A percentile compares a stretch with the other conserved stretches of the same genome.
These are phyloP conservation scores for Lachnellula hyalina DNA, from an alignment of 2,329 filamentous ascomycete genomes.

Conservation along the genomic window DNA sequence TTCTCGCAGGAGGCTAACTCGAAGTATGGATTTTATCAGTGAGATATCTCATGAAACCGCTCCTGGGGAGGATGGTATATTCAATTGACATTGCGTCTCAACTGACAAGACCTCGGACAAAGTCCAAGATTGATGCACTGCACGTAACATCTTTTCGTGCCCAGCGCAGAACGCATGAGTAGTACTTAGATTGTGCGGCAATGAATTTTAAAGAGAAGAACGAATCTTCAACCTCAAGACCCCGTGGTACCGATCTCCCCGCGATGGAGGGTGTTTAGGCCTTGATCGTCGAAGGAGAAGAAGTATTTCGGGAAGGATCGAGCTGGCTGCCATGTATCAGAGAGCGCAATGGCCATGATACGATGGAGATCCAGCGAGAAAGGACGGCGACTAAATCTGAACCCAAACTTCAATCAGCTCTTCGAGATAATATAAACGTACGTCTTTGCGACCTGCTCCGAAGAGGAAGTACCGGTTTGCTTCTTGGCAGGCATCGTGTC, in stretches of 20 bases:
- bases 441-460: constrained; percentile 17
- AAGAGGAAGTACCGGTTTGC: constrained; percentile 20
- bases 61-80: constrained; percentile 18
- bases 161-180: constrained; percentile 12
- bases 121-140: constrained; percentile 43
- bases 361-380: constrained; percentile 61
- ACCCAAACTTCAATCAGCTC: constrained; percentile 26
- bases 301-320: constrained; percentile 65
- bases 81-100: constrained; percentile 48
- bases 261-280: constrained; percentile 44
- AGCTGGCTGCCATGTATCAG: constrained; percentile 60
- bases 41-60: constrained; percentile 41
- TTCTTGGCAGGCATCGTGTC: constrained; percentile 44
- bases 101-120: constrained; percentile 67
- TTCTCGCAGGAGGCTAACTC: constrained; percentile 86
- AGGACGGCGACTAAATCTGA: constrained; percentile 67
- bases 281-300: constrained; percentile 56
- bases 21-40: constrained; percentile 74
- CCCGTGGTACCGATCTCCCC: constrained; percentile 57
- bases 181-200: constrained; percentile 45
- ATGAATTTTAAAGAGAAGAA: constrained; percentile 73
- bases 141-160: constrained; percentile 22
- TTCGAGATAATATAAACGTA: constrained; percentile 23
- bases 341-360: constrained; percentile 24
- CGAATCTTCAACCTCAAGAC: constrained; percentile 71